These are phyloP conservation scores for Meripilus lineatus DNA, from an alignment of 1,284 basidiomycete genomes.

Conservation along the genomic window DNA sequence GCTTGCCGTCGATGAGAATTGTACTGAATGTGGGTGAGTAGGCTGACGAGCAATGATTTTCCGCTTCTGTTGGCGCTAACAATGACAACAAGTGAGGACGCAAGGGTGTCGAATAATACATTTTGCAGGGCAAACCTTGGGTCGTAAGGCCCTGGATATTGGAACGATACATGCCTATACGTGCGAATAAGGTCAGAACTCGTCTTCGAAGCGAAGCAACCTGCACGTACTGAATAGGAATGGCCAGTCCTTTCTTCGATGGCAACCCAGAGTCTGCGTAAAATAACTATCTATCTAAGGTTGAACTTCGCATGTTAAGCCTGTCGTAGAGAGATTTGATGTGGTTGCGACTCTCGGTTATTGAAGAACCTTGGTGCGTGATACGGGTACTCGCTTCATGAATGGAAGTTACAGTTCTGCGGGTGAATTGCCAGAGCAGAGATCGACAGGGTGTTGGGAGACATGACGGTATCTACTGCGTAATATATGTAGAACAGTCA, in stretches of 20 bases:
- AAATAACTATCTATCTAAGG: background rate
- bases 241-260: background rate
- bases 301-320: background rate
- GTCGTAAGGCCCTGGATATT: conserved; percentile 43
- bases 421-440: too few relatives aligned
- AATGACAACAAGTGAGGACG: conserved; percentile 46
- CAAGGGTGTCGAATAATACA: conserved; percentile 55
- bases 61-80: conserved; percentile 70
- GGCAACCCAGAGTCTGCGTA: background rate
- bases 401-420: background rate
- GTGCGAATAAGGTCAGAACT: background rate
- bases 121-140: conserved; percentile 46
- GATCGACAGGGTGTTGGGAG: too few relatives aligned
- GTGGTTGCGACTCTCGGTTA: background rate
- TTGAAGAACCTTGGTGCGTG: background rate
- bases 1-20: conserved; percentile 53
- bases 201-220: background rate
- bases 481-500: too few relatives aligned
- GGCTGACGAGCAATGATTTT: conserved; percentile 68
- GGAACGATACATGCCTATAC: conserved; percentile 58
- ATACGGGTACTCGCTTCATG: background rate
- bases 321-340: background rate
- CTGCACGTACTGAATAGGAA: background rate
- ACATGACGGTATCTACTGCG: too few relatives aligned
- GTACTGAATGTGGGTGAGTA: conserved; percentile 57